Evolutionary conservation across 768 basidiomycete genomes (phyloP).

Genomic region (Tricholomella constricta): DNA sequence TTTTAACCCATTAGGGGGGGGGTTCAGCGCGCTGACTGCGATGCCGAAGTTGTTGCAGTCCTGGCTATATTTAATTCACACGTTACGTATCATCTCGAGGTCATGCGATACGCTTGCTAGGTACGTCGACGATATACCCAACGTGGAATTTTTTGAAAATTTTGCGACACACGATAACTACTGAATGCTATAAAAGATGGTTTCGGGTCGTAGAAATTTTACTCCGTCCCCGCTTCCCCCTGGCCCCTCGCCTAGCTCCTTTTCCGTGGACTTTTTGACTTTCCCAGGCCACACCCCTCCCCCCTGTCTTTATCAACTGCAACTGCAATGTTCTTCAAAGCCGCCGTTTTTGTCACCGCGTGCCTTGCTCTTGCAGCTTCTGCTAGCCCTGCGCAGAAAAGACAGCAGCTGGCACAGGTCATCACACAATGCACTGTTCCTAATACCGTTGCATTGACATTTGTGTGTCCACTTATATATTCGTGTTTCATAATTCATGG

Average conservation of each 20-base stretch:
- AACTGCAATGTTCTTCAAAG: slow-evolving; percentile 15
- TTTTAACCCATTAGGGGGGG: too few species aligned
- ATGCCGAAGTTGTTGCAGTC: not conserved
- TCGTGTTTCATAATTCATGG: not conserved
- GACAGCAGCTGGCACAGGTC: slow-evolving; percentile 21
- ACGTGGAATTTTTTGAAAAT: too few species aligned
- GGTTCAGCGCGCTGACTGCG: not conserved
- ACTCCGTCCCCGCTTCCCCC: too few species aligned
- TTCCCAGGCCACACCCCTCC: too few species aligned
- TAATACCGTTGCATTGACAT: slow-evolving; percentile 27
- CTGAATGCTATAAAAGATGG: too few species aligned
- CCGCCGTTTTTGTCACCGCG: slow-evolving; percentile 7
- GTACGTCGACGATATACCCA: not conserved
- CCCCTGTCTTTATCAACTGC: not conserved
- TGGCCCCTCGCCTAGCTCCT: too few species aligned
- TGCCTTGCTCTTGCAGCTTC: slow-evolving; percentile 12
- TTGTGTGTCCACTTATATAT: slow-evolving; percentile 15
- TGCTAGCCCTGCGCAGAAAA: slow-evolving; percentile 16
- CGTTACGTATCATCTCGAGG: not conserved
- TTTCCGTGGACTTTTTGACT: too few species aligned
- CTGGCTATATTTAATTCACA: not conserved
- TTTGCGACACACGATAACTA: too few species aligned
- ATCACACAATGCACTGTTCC: slow-evolving; percentile 23
- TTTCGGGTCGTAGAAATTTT: too few species aligned
- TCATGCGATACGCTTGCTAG: not conserved